Evolutionary conservation across 768 basidiomycete genomes (phyloP).

Genomic region (Boletus sp.): DNA sequence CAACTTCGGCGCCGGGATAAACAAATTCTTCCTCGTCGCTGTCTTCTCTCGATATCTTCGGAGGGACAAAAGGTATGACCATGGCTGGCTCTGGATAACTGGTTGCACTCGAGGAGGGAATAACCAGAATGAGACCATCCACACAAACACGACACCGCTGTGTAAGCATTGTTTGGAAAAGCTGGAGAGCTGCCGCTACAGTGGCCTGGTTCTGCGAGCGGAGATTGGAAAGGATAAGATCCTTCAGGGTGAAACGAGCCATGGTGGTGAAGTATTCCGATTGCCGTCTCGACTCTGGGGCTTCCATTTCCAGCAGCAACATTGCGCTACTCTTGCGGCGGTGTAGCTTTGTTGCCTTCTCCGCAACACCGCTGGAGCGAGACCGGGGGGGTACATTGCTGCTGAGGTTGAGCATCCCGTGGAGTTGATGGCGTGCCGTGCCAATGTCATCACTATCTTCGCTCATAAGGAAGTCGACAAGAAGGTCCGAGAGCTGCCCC

Average conservation of each 20-base stretch:
- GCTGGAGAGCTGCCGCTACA: slow-evolving; percentile 72
- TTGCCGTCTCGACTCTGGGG: slow-evolving; percentile 63
- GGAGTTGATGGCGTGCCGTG: slow-evolving; percentile 41
- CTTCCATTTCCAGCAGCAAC: slow-evolving; percentile 84
- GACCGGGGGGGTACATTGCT: slow-evolving; percentile 34
- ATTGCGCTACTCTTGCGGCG: slow-evolving; percentile 85
- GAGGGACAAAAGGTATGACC: slow-evolving; percentile 23
- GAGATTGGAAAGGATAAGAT: slow-evolving; percentile 78
- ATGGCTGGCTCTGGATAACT: slow-evolving; percentile 63
- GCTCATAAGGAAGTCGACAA: slow-evolving; percentile 78
- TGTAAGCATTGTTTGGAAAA: slow-evolving; percentile 72
- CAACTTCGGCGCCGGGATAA: slow-evolving; percentile 35
- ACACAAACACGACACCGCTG: slow-evolving; percentile 63
- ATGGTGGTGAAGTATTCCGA: slow-evolving; percentile 85
- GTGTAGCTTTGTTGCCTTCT: slow-evolving; percentile 46
- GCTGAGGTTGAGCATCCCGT: slow-evolving; percentile 42
- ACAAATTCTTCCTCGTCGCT: slow-evolving; percentile 52
- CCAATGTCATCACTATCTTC: slow-evolving; percentile 76
- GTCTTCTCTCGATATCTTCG: slow-evolving; percentile 33
- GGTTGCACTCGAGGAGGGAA: slow-evolving; percentile 69
- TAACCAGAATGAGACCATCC: slow-evolving; percentile 67
- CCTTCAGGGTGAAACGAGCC: slow-evolving; percentile 88
- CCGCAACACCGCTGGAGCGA: slow-evolving; percentile 26
- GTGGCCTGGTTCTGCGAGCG: slow-evolving; percentile 63
- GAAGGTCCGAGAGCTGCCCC: slow-evolving; percentile 62